These are phyloP conservation scores for Leucogyrophana mollusca DNA, from an alignment of 768 basidiomycete species.

Conservation along the genomic window DNA sequence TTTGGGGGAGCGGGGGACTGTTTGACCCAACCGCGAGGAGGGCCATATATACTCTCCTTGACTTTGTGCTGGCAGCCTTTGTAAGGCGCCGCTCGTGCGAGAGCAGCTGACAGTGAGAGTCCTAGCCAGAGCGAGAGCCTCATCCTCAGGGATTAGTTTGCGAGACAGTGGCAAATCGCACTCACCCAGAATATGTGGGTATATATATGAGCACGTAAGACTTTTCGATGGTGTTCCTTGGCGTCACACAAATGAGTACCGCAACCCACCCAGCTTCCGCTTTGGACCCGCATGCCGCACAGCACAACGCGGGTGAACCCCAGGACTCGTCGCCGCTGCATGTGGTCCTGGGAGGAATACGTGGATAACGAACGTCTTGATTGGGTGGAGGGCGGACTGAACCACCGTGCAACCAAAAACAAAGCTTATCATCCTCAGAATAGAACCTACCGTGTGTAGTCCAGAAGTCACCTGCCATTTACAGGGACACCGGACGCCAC, in stretches of 20 bases:
- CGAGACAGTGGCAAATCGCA: slow-evolving; percentile 50
- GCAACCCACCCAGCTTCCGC: no score
- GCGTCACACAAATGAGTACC: no score
- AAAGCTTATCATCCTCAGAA: slow-evolving; percentile 1
- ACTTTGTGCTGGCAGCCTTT: slow-evolving; percentile 27
- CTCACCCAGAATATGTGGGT: no score
- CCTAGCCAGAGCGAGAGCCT: slow-evolving; percentile 60
- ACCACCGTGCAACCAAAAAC: not conserved
- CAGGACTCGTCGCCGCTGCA: not conserved
- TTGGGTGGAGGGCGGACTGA: not conserved
- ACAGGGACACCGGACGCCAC: no score
- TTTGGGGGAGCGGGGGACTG: slow-evolving; percentile 41
- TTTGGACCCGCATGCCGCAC: not conserved
- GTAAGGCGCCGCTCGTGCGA: slow-evolving; percentile 10
- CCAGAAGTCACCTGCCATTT: no score
- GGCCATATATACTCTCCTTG: slow-evolving; percentile 44
- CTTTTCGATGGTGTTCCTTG: no score
- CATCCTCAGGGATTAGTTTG: slow-evolving; percentile 59
- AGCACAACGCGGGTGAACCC: not conserved
- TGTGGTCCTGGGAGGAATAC: not conserved
- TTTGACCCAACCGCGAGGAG: slow-evolving; percentile 50
- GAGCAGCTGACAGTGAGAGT: slow-evolving; percentile 37
- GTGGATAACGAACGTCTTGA: not conserved
- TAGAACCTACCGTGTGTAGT: no score
- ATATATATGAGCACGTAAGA: no score